Evolutionary conservation across 768 basidiomycete genomes (phyloP), one percentile per base, ranked within the genome.

Genomic region (Crepidotus variabilis): DNA sequence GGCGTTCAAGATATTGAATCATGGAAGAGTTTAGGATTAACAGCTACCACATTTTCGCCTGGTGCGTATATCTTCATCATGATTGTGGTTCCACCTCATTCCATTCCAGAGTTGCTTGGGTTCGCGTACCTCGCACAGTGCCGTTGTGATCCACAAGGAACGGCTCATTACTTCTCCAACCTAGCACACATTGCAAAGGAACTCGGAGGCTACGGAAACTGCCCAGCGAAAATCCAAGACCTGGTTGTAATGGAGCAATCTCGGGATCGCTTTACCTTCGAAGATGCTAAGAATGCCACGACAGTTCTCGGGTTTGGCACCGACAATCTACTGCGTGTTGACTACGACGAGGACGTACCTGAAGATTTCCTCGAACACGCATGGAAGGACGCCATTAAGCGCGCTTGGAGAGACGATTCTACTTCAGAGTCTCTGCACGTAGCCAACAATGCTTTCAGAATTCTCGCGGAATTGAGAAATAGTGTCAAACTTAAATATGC

Each of bases 61-160:
- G 86, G 90, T 90, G 60, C 52, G 76, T 64, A 51, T 50, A 21
- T 13, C 20, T 9, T 48, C 35, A n/a, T 57, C 32, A 9, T 39
- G 20, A 13, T 46, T 48, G 49, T 51, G 34, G 58, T 57, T 47
- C 48, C 43, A 24, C 36, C 46, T 59, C 11, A 59, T 20, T 46
- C 11, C n/a, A 49, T 28, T 43, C 11, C 61, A 93, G 91, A 88
- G 21, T 73, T 90, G 11, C 77, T 94, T 52, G 74, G 75, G n/a
- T 92, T 90, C 66, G 90, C 85, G 0, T 94, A 93, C 63, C 70
- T 86, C 54, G 86, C 89, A 0, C 90, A 93, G 68, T 88, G 84
- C 65, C 87, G 90, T 57, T 94, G 92, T 68, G 85, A 92, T 63
- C 89, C 90, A 28, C 72, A 69, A 2, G 71, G 76, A 35, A 92